Evolutionary conservation across 441 rosid species (phyloP).

Genomic region (Adansonia grandidieri): DNA sequence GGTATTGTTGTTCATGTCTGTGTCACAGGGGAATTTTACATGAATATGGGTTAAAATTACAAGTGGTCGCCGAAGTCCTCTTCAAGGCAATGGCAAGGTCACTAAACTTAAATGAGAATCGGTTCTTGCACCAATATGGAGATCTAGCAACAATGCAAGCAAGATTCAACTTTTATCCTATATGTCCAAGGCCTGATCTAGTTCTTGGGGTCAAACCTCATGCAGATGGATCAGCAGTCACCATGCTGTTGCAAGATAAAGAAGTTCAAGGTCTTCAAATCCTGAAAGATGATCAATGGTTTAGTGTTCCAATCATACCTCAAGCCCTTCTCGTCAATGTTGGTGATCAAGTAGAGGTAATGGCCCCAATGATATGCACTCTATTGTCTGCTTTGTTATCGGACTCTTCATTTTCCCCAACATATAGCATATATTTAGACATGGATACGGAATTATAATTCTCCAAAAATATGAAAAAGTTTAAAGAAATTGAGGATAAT

Average conservation of each 20-base stretch:
- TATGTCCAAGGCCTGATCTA: conserved; percentile 67
- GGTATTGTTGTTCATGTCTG: not conserved
- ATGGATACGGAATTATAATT: not conserved
- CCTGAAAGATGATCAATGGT: conserved; percentile 59
- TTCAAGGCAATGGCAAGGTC: conserved; percentile 73
- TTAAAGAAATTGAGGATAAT: not conserved
- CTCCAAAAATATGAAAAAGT: not conserved
- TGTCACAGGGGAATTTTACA: conserved; percentile 51
- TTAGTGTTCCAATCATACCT: conserved; percentile 58
- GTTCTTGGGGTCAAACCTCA: conserved; percentile 72
- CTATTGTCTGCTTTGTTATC: not conserved
- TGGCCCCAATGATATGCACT: not conserved
- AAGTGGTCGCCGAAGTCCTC: conserved; percentile 36
- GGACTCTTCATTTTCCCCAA: too few species aligned
- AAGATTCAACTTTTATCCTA: conserved; percentile 77
- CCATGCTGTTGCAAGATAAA: conserved; percentile 70
- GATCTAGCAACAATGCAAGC: conserved; percentile 48
- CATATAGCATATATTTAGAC: not conserved
- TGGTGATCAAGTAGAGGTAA: conserved; percentile 78
- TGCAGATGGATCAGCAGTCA: conserved; percentile 70
- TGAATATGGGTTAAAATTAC: conserved; percentile 49
- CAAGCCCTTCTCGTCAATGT: conserved; percentile 61
- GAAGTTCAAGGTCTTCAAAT: conserved; percentile 82
- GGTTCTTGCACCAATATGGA: conserved; percentile 62
- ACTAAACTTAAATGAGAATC: conserved; percentile 53